These are phyloP conservation scores for Anethum foeniculum DNA, from an alignment of 140 eudicot genomes.

Conservation along the genomic window DNA sequence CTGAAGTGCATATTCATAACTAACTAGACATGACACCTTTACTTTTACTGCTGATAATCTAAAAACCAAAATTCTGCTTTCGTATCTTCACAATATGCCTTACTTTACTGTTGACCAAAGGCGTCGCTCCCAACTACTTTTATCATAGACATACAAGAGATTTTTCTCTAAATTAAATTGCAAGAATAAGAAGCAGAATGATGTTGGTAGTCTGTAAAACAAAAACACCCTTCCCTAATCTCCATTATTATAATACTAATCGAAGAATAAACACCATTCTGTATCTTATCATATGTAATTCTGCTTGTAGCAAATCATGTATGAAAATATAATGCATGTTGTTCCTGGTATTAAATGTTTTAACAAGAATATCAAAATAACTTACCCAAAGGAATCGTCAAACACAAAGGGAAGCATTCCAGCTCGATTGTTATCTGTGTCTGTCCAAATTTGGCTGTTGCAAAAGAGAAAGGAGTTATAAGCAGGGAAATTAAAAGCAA, in stretches of 20 bases:
- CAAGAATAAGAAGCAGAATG: neutral
- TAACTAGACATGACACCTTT: neutral
- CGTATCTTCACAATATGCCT: neutral
- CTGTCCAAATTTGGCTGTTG: slow-evolving; percentile 92
- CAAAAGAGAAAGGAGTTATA: neutral
- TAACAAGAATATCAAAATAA: neutral
- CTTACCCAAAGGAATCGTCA: slow-evolving; percentile 87
- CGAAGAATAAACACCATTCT: neutral
- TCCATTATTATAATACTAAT: neutral
- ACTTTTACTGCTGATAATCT: neutral
- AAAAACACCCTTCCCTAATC: neutral
- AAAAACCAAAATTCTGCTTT: neutral
- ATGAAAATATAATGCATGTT: too few species aligned
- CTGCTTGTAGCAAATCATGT: neutral
- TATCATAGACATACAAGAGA: neutral
- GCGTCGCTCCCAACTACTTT: neutral
- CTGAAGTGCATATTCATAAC: neutral
- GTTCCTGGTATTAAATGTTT: neutral
- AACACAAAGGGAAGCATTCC: slow-evolving; percentile 99
- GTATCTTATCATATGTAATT: neutral
- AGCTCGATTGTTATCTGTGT: slow-evolving; percentile 80
- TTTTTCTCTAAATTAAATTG: neutral
- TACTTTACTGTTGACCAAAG: neutral
- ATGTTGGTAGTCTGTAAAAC: neutral
- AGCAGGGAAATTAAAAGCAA: neutral